A percentile compares a stretch with the other conserved stretches of the same genome.
phyloP scores from a whole-genome alignment of 768 basidiomycete species.

The Coprinopsis sp. region DNA sequence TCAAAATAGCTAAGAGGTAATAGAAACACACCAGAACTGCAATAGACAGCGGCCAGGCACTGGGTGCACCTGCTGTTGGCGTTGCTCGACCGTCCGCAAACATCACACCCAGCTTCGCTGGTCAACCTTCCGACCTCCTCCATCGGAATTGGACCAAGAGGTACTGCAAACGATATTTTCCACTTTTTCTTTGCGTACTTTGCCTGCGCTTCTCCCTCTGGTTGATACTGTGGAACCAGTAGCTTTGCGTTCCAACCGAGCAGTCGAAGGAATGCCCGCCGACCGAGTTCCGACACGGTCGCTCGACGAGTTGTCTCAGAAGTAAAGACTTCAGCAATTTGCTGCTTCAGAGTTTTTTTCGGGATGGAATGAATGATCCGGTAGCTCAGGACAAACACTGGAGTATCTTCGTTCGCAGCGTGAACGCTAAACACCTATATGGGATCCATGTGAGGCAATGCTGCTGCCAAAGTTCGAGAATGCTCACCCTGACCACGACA shows the following conservation, averaged over 20 bases:
- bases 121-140: conserved; percentile 34
- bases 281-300: conserved; percentile 22
- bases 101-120: conserved; percentile 29
- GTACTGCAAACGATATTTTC: conserved; percentile 32
- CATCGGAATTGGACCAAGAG: conserved; percentile 30
- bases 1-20: not conserved
- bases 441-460: not conserved
- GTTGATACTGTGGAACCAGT: conserved; percentile 21
- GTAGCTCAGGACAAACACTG: conserved; percentile 24
- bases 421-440: conserved; percentile 22
- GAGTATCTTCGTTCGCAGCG: conserved; percentile 17
- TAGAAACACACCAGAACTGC: conserved; percentile 26
- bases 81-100: conserved; percentile 34
- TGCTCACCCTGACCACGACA: conserved; percentile 20
- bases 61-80: conserved; percentile 26
- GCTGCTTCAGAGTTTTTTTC: conserved; percentile 13
- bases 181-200: conserved; percentile 18
- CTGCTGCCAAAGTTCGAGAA: no score
- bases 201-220: conserved; percentile 2
- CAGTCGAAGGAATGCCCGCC: conserved; percentile 27
- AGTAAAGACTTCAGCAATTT: conserved; percentile 11
- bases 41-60: conserved; percentile 33
- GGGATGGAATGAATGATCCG: conserved; percentile 18
- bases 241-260: conserved; percentile 28
- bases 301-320: conserved; percentile 7